phyloP scores from a whole-genome alignment of 345 rosid species.

The Zanthoxylum bungeanum region DNA sequence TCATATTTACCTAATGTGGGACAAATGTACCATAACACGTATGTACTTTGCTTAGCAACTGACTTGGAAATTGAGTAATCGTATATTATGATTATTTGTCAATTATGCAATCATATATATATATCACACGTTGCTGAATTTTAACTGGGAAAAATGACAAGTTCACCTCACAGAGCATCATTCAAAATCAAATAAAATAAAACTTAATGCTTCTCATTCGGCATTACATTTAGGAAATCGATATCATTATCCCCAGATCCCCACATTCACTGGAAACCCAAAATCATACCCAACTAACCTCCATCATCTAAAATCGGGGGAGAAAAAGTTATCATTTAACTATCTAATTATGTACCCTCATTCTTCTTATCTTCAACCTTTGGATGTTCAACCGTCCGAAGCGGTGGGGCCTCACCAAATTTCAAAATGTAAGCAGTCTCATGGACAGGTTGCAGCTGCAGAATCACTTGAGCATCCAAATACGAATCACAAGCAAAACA shows the following conservation, averaged over 20 bases:
- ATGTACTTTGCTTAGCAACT: background rate
- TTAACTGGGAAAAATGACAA: background rate
- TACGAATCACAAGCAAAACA: slow-evolving; percentile 82
- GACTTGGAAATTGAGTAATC: background rate
- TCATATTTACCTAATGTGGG: too few species aligned
- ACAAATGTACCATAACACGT: background rate
- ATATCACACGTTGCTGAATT: background rate
- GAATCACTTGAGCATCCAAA: slow-evolving; percentile 64
- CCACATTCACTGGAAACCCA: background rate
- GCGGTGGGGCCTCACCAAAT: slow-evolving; percentile 78
- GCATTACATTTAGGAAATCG: background rate
- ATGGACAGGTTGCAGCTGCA: slow-evolving; percentile 56
- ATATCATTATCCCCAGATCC: background rate
- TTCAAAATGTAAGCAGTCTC: slow-evolving; percentile 74
- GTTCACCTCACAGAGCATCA: background rate
- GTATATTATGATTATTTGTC: background rate
- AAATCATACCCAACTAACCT: background rate
- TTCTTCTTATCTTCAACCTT: slow-evolving; percentile 5
- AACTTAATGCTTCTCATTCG: background rate
- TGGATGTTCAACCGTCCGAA: slow-evolving; percentile 26
- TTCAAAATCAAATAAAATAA: background rate
- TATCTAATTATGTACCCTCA: slow-evolving; percentile 8
- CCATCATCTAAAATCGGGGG: background rate
- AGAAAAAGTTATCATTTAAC: background rate
- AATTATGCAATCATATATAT: background rate